Evolutionary conservation across 2,329 filamentous ascomycete species (phyloP).

Genomic region (Dothistroma septosporum): DNA sequence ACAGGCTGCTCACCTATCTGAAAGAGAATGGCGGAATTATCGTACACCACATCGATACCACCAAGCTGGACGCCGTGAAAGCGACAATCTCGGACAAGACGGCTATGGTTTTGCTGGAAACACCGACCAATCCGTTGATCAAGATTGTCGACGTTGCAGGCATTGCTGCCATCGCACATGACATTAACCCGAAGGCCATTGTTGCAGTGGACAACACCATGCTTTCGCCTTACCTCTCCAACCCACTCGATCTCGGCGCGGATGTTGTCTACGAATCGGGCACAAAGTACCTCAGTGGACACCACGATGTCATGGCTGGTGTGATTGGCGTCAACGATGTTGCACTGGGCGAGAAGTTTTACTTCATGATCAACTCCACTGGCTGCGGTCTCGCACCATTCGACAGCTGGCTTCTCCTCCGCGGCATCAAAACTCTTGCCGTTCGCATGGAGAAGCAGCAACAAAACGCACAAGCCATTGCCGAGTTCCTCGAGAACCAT

Average conservation of each 20-base stretch:
- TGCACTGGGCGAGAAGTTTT: slow-evolving; percentile 79
- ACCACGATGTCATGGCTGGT: slow-evolving; percentile 98
- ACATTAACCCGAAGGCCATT: slow-evolving; percentile 70
- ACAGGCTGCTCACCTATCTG: slow-evolving; percentile 88
- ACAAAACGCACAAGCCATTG: slow-evolving; percentile 82
- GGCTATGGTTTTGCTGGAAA: slow-evolving; percentile 91
- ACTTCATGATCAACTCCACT: slow-evolving; percentile 94
- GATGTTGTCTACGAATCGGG: slow-evolving; percentile 97
- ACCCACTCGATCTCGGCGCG: slow-evolving; percentile 88
- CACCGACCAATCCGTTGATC: slow-evolving; percentile 94
- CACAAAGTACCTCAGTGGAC: slow-evolving; percentile 95
- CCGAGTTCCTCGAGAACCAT: slow-evolving; percentile 81
- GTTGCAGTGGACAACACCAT: slow-evolving; percentile 98
- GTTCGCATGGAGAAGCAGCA: slow-evolving; percentile 99
- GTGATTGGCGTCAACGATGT: slow-evolving; percentile 88
- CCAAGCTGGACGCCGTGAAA: slow-evolving; percentile 65
- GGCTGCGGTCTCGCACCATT: slow-evolving; percentile 93
- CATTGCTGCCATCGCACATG: slow-evolving; percentile 73
- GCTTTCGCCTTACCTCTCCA: slow-evolving; percentile 91
- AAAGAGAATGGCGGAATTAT: slow-evolving; percentile 84
- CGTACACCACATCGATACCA: slow-evolving; percentile 96
- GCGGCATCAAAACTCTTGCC: slow-evolving; percentile 91
- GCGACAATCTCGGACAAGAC: slow-evolving; percentile 72
- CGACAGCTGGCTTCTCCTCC: slow-evolving; percentile 91
- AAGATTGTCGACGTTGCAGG: slow-evolving; percentile 90